phyloP scores from a whole-genome alignment of 1,284 basidiomycete genomes.

The Boletellus deceptivus region DNA sequence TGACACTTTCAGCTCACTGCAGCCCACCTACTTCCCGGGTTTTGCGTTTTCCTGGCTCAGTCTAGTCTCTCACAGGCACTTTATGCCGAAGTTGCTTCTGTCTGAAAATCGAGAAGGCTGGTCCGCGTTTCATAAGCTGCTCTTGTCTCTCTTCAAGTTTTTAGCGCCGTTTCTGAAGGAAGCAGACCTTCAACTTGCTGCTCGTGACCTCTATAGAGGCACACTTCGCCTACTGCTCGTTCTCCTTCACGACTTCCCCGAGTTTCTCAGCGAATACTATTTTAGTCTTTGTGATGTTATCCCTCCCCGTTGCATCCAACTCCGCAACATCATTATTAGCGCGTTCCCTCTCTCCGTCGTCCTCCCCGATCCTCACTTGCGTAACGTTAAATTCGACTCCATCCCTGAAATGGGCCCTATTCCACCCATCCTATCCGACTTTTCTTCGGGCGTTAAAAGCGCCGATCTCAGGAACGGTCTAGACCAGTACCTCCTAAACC shows the following conservation, averaged over 20 bases:
- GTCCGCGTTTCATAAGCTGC: slow-evolving; percentile 92
- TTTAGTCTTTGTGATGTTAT: slow-evolving; percentile 94
- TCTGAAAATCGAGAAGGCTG: slow-evolving; percentile 90
- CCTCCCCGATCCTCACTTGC: slow-evolving; percentile 87
- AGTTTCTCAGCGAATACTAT: slow-evolving; percentile 96
- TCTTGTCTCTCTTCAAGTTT: slow-evolving; percentile 93
- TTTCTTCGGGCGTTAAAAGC: slow-evolving; percentile 74
- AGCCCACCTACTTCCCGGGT: slow-evolving; percentile 96
- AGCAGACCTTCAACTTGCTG: slow-evolving; percentile 76
- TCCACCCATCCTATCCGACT: slow-evolving; percentile 90
- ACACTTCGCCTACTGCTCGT: slow-evolving; percentile 90
- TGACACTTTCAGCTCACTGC: slow-evolving; percentile 94
- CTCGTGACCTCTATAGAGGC: slow-evolving; percentile 92
- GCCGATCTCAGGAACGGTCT: slow-evolving; percentile 77
- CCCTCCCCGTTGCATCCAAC: slow-evolving; percentile 90
- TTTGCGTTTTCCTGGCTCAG: slow-evolving; percentile 99
- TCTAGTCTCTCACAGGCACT: slow-evolving; percentile 91
- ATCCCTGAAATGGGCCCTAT: slow-evolving; percentile 88
- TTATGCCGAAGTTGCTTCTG: slow-evolving; percentile 94
- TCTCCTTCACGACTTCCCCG: slow-evolving; percentile 97
- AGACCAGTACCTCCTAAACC: slow-evolving; percentile 80
- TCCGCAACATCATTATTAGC: slow-evolving; percentile 94
- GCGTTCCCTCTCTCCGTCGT: slow-evolving; percentile 89
- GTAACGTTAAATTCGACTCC: slow-evolving; percentile 65
- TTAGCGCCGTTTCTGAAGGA: slow-evolving; percentile 88